These are phyloP conservation scores for Sophora flavescens DNA, from an alignment of 306 rosid genomes.

Conservation along the genomic window DNA sequence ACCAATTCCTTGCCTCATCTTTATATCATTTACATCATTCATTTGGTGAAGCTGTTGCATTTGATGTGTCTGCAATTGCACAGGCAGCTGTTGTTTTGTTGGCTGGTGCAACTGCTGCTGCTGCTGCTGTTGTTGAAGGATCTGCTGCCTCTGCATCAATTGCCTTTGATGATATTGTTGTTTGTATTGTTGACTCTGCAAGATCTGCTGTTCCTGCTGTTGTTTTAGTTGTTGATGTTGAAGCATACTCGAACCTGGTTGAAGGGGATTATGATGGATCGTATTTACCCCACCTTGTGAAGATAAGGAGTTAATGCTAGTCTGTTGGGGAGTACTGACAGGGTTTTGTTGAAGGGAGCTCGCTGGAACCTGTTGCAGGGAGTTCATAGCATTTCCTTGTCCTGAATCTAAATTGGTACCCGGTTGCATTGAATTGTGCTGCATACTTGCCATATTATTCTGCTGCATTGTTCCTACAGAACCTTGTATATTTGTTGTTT, in stretches of 20 bases:
- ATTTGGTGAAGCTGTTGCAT: slow-evolving; percentile 79
- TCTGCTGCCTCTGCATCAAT: slow-evolving; percentile 60
- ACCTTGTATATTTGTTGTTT: slow-evolving; percentile 69
- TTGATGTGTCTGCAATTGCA: slow-evolving; percentile 78
- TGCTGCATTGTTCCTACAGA: slow-evolving; percentile 68
- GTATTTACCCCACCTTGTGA: slow-evolving; percentile 77
- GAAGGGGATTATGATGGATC: slow-evolving; percentile 69
- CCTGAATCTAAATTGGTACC: slow-evolving; percentile 70
- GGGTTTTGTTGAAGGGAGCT: slow-evolving; percentile 83
- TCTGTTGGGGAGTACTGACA: slow-evolving; percentile 71
- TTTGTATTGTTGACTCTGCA: slow-evolving; percentile 67
- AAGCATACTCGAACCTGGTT: slow-evolving; percentile 68
- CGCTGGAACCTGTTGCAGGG: slow-evolving; percentile 67
- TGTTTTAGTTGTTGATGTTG: slow-evolving; percentile 76
- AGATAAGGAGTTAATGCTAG: slow-evolving; percentile 64
- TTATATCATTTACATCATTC: slow-evolving; percentile 77
- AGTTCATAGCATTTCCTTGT: slow-evolving; percentile 70
- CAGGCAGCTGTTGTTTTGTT: slow-evolving; percentile 68
- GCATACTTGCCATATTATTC: slow-evolving; percentile 65
- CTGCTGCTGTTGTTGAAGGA: slow-evolving; percentile 56
- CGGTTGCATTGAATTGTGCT: slow-evolving; percentile 82
- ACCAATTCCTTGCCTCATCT: slow-evolving; percentile 73
- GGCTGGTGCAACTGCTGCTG: slow-evolving; percentile 71
- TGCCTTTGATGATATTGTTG: slow-evolving; percentile 64
- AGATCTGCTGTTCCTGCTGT: slow-evolving; percentile 77